Base-by-base conservation (phyloP, 495 filamentous ascomycete genomes). In the Halenospora varia region DNA sequence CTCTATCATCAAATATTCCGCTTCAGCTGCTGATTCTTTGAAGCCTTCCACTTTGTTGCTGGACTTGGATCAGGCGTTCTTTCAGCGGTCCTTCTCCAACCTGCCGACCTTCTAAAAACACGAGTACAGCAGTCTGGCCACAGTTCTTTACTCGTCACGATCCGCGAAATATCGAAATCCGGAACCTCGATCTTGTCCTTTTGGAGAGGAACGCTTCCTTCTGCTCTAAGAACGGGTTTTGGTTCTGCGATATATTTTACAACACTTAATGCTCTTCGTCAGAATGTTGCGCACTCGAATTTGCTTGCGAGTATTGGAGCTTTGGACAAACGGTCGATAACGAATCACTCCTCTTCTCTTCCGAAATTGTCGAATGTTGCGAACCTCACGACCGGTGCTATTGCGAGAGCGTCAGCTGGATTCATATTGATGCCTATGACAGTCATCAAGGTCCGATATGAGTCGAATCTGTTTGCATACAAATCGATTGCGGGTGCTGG, bases 351-450 rank as follows among this genome's bases (percentile, higher is more conserved):
- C 4, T 91, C 87, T 49, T 81, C 86, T 13, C 82, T 97, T 23
- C 92, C 92, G 0, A 88, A 88, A 66, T 85, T 97, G 55, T 88
- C 86, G 50, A 88, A 93, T 67, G 77, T 86, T 4, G 89, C 88
- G 29, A 99, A 99, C 66, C 79, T 99, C 1, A 69, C 85, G 39
- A 88, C 92, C 0, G 95, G 94, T 18, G 90, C 92, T 25, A 75
- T 87, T 11, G 92, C 94, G 35, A 81, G 94, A 19, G 89, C 88
- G 3, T 82, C 85, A 11, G 92, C 92, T 0, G 94, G 94, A 10
- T 87, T 96, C 67, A 73, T 96, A 42, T 85, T 97, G 75, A 97
- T 96, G 92, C 94, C 94, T 6, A 82, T 97, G 52, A 99, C 94
- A 1, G 88, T 97, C 26, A 82, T 99, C 67, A 99, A 99, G 68